Percentiles rank a stretch among this genome's conserved stretches.
These are phyloP conservation scores for Phlyctochytrium bullatum DNA, from an alignment of 192 early-diverging fungal species.

Conservation along the genomic window DNA sequence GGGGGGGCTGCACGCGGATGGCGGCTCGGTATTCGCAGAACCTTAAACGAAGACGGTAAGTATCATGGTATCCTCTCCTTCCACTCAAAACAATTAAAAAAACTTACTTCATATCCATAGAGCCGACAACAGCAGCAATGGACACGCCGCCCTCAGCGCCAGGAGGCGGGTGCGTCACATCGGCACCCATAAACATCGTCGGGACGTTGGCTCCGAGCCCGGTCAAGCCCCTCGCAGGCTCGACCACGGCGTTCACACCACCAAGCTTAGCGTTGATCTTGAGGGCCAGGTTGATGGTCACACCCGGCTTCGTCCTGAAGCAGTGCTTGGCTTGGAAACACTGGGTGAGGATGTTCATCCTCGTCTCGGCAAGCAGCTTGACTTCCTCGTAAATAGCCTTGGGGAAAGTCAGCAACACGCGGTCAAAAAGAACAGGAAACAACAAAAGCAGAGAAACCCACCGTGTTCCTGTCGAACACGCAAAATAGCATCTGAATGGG, in stretches of 20 bases:
- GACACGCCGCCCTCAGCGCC: slow-evolving; percentile 47
- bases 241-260: slow-evolving; percentile 15
- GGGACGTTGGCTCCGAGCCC: slow-evolving; percentile 23
- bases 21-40: slow-evolving; percentile 35
- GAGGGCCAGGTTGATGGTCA: slow-evolving; percentile 76
- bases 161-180: slow-evolving; percentile 82
- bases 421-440: not conserved
- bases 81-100: not conserved
- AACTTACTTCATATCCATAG: slow-evolving; percentile 27
- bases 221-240: slow-evolving; percentile 18
- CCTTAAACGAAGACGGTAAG: slow-evolving; percentile 15
- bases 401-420: not conserved
- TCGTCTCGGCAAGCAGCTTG: slow-evolving; percentile 78
- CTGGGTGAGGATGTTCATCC: slow-evolving; percentile 78
- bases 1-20: slow-evolving; percentile 39
- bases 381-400: slow-evolving; percentile 66
- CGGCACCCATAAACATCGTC: slow-evolving; percentile 80
- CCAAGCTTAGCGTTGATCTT: slow-evolving; percentile 31
- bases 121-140: slow-evolving; percentile 48
- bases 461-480: not conserved
- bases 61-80: not conserved
- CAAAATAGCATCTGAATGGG: slow-evolving; percentile 4
- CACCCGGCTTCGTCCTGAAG: slow-evolving; percentile 23
- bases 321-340: slow-evolving; percentile 70
- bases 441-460: not conserved